Evolutionary conservation across 1,284 basidiomycete genomes (phyloP), one percentile per base, ranked within the genome.

Genomic region (Chalciporus sp.): DNA sequence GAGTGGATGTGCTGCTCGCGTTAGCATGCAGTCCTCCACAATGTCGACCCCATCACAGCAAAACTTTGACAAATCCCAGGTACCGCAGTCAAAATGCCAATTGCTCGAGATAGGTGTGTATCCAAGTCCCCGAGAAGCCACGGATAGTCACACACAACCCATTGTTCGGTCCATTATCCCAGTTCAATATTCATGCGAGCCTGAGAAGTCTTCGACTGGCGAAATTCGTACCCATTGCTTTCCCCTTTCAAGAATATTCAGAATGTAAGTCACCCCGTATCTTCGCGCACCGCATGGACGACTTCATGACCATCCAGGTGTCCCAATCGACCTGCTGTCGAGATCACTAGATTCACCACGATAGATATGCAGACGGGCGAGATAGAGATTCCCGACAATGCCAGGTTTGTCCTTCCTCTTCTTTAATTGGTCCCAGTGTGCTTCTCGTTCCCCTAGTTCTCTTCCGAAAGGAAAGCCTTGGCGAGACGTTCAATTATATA

Each of bases 191-290:
- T 76, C 72, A 28, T 92, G 89, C 65, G 73, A 81, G 51, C 61
- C 72, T 31, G 75, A 78, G 57, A 59, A 62, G 35, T 61, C 58
- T 14, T 52, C 56, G 27, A 57, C 57, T 27, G 75, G 72, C 14
- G 64, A 56, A 33, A 66, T 67, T 7, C 70, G 74, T 35, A 68
- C 81, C 39, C 78, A 82, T 51, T 92, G 89, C 64, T 83, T 81
- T 64, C 89, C 88, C 4, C 71, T 92, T 45, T 82, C 85, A 29
- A 81, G 90, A 14, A 78, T 92, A 40, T 87, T 92, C 62, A 76
- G 77, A 69, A 74, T 89, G 89, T 88, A 64, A 70, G 85, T 76
- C 26, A n/a, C 37, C 40, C 4, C 54, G 51, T 33, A 8, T 40
- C 37, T 51, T 33, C 14, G 17, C 35, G 28, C 23, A 42, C n/a